Conservation (phyloP, 257 asterid species). For the Osmanthus fragrans region DNA sequence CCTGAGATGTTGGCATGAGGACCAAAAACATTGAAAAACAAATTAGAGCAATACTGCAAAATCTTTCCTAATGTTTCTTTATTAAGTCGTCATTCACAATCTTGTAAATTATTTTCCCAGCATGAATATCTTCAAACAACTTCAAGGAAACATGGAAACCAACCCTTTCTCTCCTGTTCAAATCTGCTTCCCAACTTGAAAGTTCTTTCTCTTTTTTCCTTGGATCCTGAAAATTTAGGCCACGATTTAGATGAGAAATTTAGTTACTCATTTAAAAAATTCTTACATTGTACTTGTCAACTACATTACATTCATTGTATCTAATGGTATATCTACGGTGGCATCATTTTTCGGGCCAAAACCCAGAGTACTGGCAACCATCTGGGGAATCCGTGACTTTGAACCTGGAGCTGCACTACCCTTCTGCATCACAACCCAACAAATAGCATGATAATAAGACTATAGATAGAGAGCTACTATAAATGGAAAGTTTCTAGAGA, state of each 20-base stretch:
- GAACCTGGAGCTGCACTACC: slow-evolving; percentile 59
- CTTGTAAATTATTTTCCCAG: background rate
- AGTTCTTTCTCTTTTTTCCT: slow-evolving; percentile 76
- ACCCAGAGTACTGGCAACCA: slow-evolving; percentile 81
- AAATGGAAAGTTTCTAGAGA: slow-evolving; percentile 16
- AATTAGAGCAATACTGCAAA: background rate
- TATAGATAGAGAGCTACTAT: background rate
- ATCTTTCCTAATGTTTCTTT: background rate
- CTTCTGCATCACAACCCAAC: slow-evolving; percentile 53
- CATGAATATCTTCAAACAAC: background rate
- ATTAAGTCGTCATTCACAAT: background rate
- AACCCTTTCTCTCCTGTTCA: slow-evolving; percentile 88
- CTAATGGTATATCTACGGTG: slow-evolving; percentile 85
- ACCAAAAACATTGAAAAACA: background rate
- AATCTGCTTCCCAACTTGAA: slow-evolving; percentile 83
- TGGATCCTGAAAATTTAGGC: slow-evolving; percentile 58
- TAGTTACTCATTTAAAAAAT: slow-evolving; percentile 12
- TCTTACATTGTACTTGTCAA: slow-evolving; percentile 4
- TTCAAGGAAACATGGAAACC: slow-evolving; percentile 22
- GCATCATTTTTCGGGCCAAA: slow-evolving; percentile 97
- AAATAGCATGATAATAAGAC: background rate
- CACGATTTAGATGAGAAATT: slow-evolving; percentile 14
- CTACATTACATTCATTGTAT: slow-evolving; percentile 63
- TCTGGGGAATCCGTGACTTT: slow-evolving; percentile 78
- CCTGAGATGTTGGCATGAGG: no score